phyloP scores from a whole-genome alignment of 164 flowering plant species.

The Amborella trichopoda region DNA sequence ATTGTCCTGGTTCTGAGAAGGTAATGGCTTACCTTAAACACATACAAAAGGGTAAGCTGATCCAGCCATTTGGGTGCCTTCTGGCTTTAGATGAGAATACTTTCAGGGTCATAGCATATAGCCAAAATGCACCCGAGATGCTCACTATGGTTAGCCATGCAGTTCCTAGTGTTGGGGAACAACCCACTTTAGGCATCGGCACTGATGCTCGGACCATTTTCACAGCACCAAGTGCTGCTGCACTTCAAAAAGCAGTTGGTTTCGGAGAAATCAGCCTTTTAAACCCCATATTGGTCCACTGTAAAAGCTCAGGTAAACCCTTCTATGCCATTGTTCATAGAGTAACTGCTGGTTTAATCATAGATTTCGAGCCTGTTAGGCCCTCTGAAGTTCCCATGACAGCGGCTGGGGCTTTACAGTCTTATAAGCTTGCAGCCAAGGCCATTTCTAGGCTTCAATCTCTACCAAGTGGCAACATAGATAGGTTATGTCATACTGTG shows the following conservation, averaged over 20 bases:
- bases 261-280: constrained; percentile 64
- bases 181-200: constrained; percentile 62
- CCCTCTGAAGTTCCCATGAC: constrained; percentile 85
- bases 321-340: constrained; percentile 74
- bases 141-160: constrained; percentile 79
- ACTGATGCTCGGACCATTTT: constrained; percentile 63
- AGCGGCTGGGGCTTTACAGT: constrained; percentile 85
- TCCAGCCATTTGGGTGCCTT: constrained; percentile 82
- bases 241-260: constrained; percentile 66
- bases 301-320: constrained; percentile 83
- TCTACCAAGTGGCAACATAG: constrained; percentile 71
- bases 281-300: constrained; percentile 79
- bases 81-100: constrained; percentile 77
- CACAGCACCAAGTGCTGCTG: constrained; percentile 66
- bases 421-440: constrained; percentile 85
- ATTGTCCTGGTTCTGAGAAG: constrained; percentile 46
- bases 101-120: constrained; percentile 64
- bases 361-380: constrained; percentile 84
- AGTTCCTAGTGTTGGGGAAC: constrained; percentile 80
- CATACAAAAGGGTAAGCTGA: constrained; percentile 67
- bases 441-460: constrained; percentile 70
- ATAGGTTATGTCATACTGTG: constrained; percentile 67
- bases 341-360: constrained; percentile 61
- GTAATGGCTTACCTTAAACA: constrained; percentile 79
- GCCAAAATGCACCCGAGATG: constrained; percentile 87